A percentile compares a stretch with the other conserved stretches of the same genome.
Evolutionary conservation across 2,329 filamentous ascomycete species (phyloP).

Genomic region (Aspergillus pseudoviridinutans): DNA sequence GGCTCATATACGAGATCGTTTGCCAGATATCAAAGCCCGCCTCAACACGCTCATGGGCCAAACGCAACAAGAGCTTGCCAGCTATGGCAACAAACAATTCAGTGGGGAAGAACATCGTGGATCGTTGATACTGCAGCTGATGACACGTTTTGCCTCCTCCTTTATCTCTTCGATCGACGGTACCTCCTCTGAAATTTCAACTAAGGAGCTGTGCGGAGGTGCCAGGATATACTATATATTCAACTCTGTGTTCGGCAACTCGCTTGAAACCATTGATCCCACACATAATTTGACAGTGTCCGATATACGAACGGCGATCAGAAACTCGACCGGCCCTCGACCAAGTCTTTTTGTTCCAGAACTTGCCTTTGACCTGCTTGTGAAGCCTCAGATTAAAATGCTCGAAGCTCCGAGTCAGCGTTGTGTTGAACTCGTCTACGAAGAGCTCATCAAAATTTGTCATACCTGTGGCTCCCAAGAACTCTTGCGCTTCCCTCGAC

Average conservation of each 20-base stretch:
- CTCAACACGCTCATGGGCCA: slow-evolving; percentile 99
- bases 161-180: slow-evolving; percentile 99
- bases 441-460: slow-evolving; percentile 98
- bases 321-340: slow-evolving; percentile 93
- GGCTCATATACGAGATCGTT: slow-evolving; percentile 88
- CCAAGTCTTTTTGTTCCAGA: slow-evolving; percentile 97
- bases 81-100: slow-evolving; percentile 97
- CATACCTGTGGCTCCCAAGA: slow-evolving; percentile 97
- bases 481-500: slow-evolving; percentile 81
- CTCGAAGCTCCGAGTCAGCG: slow-evolving; percentile 91
- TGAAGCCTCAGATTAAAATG: slow-evolving; percentile 98
- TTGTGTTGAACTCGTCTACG: slow-evolving; percentile 96
- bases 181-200: slow-evolving; percentile 97
- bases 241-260: slow-evolving; percentile 97
- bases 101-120: slow-evolving; percentile 95
- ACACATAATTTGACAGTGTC: slow-evolving; percentile 91
- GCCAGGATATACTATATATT: slow-evolving; percentile 98
- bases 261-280: slow-evolving; percentile 91
- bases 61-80: slow-evolving; percentile 95
- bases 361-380: slow-evolving; percentile 92
- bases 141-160: slow-evolving; percentile 96
- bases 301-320: slow-evolving; percentile 94
- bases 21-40: slow-evolving; percentile 96
- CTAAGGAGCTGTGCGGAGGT: slow-evolving; percentile 92
- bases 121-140: slow-evolving; percentile 89